Evolutionary conservation across 345 rosid species (phyloP), one percentile per base, ranked within the genome.

Genomic region (Rhodomyrtus tomentosa): DNA sequence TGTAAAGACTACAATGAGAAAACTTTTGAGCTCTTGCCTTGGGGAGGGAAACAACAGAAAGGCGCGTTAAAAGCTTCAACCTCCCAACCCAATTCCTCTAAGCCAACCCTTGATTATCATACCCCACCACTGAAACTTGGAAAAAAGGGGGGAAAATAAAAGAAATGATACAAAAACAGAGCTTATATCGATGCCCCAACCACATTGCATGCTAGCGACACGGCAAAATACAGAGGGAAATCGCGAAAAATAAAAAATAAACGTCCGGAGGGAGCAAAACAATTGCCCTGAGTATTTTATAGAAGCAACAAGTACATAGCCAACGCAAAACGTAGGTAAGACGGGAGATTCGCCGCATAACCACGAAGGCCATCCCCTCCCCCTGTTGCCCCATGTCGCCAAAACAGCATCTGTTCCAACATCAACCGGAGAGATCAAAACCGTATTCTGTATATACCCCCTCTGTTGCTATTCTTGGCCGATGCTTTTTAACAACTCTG

Each of bases 231-330:
- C 82, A 84, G 48, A 51, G 59, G 73, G 62, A 49, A 55, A 84
- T 74, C 4, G 74, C 11, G 42, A 62, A 24, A 24, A 55, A 62
- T 32, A 53, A 62, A 27, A 24, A 55, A 62, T 32, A 53, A 62
- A 27, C 36, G 55, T 82, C 45, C 32, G 24, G 82, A 49, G 14
- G 14, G 80, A 62, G 80, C 38, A 83, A 86, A 83, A 85, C 84
- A 36, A 83, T 85, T 51, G 85, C 85, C 85, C 55, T 49, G 74
- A 84, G 82, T 84, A 86, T 89, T 87, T 85, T 85, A 86, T 87
- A 90, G 79, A 84, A 62, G 88, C 89, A 82, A 84, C 83, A 88
- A 84, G 79, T 68, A 68, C 79, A 68, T 68, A 68, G 79, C 79
- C 79, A 42, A 86, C 55, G 85, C 87, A 89, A 87, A 85, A 48